Evolutionary conservation across 164 flowering plant genomes (phyloP), one percentile per base, ranked within the genome.

Genomic region (Berberis thunbergii): DNA sequence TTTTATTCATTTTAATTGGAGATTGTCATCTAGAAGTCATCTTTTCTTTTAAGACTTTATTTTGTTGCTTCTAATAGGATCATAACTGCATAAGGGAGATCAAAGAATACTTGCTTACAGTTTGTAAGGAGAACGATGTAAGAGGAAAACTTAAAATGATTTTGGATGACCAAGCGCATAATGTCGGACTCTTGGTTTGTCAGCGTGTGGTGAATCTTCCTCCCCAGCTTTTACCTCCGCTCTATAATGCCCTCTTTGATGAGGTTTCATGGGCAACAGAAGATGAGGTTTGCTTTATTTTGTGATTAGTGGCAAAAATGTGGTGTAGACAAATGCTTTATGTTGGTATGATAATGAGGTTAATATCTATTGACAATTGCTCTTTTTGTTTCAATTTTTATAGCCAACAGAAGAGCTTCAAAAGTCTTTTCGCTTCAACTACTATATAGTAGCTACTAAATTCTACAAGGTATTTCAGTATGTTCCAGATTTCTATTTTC

Each of bases 261-360:
- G 96, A 91, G 78, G 69, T 91, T 54, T 83, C 85, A 54, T 89
- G 92, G 96, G 99, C 97, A 13, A 86, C 82, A 10, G 87, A 95
- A 82, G 96, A 87, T 77, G 97, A 91, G 94, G 96, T 93, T 68
- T 67, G 84, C 67, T 70, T 41, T 46, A 62, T 60, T 26, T 50
- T 44, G 38, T 63, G 45, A 60, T 49, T 5, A 45, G 46, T 40
- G 4, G 62, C 59, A 54, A 26, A 40, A 54, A 11, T 40, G 4
- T 40, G 2, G 45, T 57, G 60, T 41, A 6, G 11, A 49, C 13
- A 7, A 52, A 52, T 12, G 38, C 39, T 13, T 2, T 57, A 40
- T 57, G 0, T 4, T 38, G 7, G 7, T 1, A 61, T 52, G 26
- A 38, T 41, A 7, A 41, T 54, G 40, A 40, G 26, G 52, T 64